These are phyloP conservation scores for Suillus subluteus DNA, from an alignment of 768 basidiomycete genomes.

Conservation along the genomic window DNA sequence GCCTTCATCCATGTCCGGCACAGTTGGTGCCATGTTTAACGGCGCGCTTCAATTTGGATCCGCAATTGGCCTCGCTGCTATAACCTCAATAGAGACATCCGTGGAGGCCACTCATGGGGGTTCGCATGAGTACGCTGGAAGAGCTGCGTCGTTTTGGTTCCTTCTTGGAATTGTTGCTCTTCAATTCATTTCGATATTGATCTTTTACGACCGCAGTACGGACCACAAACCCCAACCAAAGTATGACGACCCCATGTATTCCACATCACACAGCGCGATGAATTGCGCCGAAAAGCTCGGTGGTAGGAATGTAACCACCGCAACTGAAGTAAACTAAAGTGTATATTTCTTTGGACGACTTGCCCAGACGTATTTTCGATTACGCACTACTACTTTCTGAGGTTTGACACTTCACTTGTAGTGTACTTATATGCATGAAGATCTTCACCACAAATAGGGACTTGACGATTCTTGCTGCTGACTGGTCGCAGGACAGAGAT, in stretches of 20 bases:
- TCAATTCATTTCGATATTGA: conserved; percentile 35
- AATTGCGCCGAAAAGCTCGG: background rate
- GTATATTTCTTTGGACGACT: background rate
- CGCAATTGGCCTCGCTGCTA: conserved; percentile 53
- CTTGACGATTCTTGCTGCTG: background rate
- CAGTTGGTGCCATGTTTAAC: conserved; percentile 60
- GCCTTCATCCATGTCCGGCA: conserved; percentile 51
- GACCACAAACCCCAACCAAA: conserved; percentile 12
- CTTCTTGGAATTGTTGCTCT: conserved; percentile 39
- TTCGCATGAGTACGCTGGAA: conserved; percentile 38
- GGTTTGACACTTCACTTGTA: background rate
- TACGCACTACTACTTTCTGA: background rate
- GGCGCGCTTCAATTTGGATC: conserved; percentile 55
- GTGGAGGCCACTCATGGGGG: conserved; percentile 40
- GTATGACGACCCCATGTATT: background rate
- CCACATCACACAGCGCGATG: background rate
- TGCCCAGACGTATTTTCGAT: background rate
- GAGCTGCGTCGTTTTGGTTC: conserved; percentile 50
- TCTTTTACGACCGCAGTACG: conserved; percentile 37
- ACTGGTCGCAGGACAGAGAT: background rate
- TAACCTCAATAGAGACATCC: conserved; percentile 52
- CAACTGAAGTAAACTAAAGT: background rate
- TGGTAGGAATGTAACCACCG: background rate
- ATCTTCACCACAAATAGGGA: background rate
- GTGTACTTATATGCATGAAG: background rate